phyloP scores from a whole-genome alignment of 306 rosid species.

The Hippophae gyantsensis region DNA sequence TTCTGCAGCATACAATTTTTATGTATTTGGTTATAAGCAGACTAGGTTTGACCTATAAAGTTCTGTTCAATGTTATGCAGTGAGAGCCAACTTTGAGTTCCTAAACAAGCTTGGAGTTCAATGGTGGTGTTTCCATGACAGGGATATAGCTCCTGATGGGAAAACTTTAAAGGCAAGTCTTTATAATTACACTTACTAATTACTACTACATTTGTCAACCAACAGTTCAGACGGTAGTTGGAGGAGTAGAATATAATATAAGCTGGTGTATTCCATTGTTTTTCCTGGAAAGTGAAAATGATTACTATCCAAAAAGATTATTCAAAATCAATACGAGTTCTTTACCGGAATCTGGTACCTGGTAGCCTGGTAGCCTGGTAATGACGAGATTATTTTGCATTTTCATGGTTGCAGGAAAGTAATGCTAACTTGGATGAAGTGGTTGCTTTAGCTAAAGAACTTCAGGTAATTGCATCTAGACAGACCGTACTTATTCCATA shows the following conservation, averaged over 20 bases:
- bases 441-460: slow-evolving; percentile 80
- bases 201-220: neutral
- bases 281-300: slow-evolving; percentile 1
- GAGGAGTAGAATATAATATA: neutral
- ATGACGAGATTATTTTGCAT: slow-evolving; percentile 15
- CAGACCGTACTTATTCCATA: too few relatives aligned
- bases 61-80: slow-evolving; percentile 26
- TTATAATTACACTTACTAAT: neutral
- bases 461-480: slow-evolving; percentile 51
- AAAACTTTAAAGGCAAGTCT: slow-evolving; percentile 53
- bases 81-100: slow-evolving; percentile 92
- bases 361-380: neutral
- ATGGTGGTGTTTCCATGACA: slow-evolving; percentile 88
- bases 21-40: slow-evolving; percentile 1
- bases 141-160: slow-evolving; percentile 89
- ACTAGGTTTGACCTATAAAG: slow-evolving; percentile 4
- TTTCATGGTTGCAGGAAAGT: slow-evolving; percentile 47
- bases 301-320: neutral
- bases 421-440: slow-evolving; percentile 89
- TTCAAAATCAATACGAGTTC: neutral
- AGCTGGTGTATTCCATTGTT: neutral
- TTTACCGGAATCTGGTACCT: too few relatives aligned
- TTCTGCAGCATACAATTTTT: neutral
- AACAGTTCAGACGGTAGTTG: neutral
- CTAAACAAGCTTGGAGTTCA: slow-evolving; percentile 80